Conservation (phyloP, 495 filamentous ascomycete genomes). For the Penicillium cosmopolitanum region DNA sequence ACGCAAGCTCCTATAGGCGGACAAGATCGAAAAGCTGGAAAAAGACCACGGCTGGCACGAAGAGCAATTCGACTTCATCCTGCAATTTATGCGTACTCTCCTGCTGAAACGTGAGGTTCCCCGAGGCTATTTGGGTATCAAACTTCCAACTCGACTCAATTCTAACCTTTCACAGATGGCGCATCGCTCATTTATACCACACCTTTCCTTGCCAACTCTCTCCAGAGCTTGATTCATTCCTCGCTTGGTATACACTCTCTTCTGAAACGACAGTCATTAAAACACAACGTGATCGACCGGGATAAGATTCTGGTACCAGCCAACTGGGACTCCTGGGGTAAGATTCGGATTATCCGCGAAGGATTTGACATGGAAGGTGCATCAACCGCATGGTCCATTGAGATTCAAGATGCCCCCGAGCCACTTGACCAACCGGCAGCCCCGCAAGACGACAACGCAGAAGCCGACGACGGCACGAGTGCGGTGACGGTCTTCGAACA, state of each 20-base stretch:
- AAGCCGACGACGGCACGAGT: slow-evolving; percentile 47
- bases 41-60: slow-evolving; percentile 89
- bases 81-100: slow-evolving; percentile 85
- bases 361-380: slow-evolving; percentile 90
- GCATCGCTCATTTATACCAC: slow-evolving; percentile 90
- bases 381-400: slow-evolving; percentile 80
- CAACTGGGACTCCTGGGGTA: slow-evolving; percentile 99
- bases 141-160: neutral
- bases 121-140: neutral
- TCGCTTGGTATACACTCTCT: slow-evolving; percentile 89
- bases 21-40: slow-evolving; percentile 86
- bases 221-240: slow-evolving; percentile 84
- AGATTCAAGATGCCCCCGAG: slow-evolving; percentile 64
- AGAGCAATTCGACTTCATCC: slow-evolving; percentile 88
- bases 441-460: slow-evolving; percentile 25
- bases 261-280: slow-evolving; percentile 77
- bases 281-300: slow-evolving; percentile 93
- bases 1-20: slow-evolving; percentile 58
- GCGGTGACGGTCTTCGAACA: slow-evolving; percentile 78
- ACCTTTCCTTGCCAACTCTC: slow-evolving; percentile 73
- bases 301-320: slow-evolving; percentile 93
- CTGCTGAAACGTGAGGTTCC: slow-evolving; percentile 74
- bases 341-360: slow-evolving; percentile 92
- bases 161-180: slow-evolving; percentile 64
- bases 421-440: slow-evolving; percentile 28